phyloP scores from a whole-genome alignment of 2,329 filamentous ascomycete species.

The Alternaria metachromatica region DNA sequence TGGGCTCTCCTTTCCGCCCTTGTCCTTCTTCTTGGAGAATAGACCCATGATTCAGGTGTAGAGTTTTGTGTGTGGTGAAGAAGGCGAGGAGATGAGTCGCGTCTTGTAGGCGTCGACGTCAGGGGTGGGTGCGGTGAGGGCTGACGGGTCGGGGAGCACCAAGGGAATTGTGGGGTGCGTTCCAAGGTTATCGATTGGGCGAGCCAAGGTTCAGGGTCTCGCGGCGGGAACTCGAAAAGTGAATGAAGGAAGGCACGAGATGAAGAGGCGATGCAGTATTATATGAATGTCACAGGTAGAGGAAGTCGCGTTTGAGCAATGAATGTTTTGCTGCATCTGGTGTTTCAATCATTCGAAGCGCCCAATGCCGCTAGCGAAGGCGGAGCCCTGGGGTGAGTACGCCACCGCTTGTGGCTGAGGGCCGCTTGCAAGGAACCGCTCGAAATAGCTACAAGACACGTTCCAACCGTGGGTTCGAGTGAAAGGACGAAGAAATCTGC shows the following conservation, averaged over 20 bases:
- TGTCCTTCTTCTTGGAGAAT: conserved; percentile 62
- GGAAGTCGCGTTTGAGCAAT: conserved; percentile 27
- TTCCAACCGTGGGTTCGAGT: not conserved
- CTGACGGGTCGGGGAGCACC: conserved; percentile 11
- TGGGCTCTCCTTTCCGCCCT: conserved; percentile 58
- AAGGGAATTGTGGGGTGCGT: conserved; percentile 20
- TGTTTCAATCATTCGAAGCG: conserved; percentile 29
- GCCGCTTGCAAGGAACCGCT: not conserved
- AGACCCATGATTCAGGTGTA: conserved; percentile 51
- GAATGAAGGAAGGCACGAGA: not conserved
- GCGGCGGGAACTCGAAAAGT: not conserved
- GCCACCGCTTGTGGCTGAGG: conserved; percentile 10
- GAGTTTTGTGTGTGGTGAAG: not conserved
- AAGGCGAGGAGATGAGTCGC: not conserved
- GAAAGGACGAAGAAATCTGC: not conserved
- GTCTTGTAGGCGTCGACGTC: not conserved
- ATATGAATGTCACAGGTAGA: conserved; percentile 14
- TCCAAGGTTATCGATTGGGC: conserved; percentile 18
- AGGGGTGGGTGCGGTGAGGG: not conserved
- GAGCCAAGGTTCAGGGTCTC: not conserved
- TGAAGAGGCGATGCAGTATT: not conserved
- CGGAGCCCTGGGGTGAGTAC: conserved; percentile 20
- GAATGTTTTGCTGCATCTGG: conserved; percentile 21
- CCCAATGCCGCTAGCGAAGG: conserved; percentile 29
- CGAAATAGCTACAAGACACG: not conserved